Evolutionary conservation across 495 filamentous ascomycete species (phyloP).

Genomic region (Tuber brumale): DNA sequence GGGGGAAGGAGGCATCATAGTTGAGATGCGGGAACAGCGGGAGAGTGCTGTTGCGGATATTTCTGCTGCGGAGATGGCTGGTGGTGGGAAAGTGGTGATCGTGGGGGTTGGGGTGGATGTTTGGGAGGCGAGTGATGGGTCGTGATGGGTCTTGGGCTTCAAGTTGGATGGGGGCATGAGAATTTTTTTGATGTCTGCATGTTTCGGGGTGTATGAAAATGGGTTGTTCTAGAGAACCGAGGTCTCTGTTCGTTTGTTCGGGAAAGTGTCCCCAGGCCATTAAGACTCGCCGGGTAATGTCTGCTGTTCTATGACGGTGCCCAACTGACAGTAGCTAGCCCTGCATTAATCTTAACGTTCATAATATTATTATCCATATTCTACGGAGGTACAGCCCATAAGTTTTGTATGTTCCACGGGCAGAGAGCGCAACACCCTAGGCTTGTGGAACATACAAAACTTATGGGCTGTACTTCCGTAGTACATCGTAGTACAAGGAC

Average conservation of each 20-base stretch:
- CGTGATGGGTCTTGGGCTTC: background rate
- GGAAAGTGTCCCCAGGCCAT: background rate
- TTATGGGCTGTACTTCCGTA: too few species aligned
- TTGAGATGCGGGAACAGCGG: constrained; percentile 52
- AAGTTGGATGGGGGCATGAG: background rate
- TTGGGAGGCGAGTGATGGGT: constrained; percentile 41
- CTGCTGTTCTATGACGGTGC: background rate
- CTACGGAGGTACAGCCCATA: too few species aligned
- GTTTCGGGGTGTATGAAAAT: background rate
- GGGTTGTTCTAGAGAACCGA: background rate
- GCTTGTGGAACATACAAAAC: too few species aligned
- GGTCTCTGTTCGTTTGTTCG: background rate
- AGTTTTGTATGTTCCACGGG: too few species aligned
- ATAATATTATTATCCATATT: background rate
- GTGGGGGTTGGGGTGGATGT: constrained; percentile 50
- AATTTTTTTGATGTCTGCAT: background rate
- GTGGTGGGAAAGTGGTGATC: constrained; percentile 41
- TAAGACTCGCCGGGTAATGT: background rate
- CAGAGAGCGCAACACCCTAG: too few species aligned
- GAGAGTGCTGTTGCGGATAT: constrained; percentile 51
- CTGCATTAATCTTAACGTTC: background rate
- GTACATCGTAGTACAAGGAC: background rate
- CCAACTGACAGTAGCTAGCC: background rate
- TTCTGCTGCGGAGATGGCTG: constrained; percentile 10
- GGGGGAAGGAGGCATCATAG: constrained; percentile 9